Evolutionary conservation across 2,329 filamentous ascomycete genomes (phyloP), one percentile per base, ranked within the genome.

Genomic region (Xylaria sp.): DNA sequence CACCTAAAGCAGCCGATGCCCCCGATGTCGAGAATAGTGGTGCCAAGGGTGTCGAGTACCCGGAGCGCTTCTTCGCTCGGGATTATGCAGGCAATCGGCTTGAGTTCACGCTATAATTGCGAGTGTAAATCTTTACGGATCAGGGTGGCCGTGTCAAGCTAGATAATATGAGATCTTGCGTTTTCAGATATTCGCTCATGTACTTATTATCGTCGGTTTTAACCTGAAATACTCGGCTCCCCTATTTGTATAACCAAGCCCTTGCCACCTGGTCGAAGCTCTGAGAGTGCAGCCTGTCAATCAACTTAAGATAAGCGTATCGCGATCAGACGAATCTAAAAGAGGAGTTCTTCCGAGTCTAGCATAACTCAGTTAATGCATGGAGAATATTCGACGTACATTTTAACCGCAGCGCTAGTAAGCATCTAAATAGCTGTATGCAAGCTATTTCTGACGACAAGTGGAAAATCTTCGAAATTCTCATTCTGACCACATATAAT

Each of bases 51-150:
- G 82, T 84, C 0, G 88, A 90, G 74, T 89, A 88, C 71, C 87
- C 88, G 0, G 80, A 78, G 39, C 80, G 88, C 15, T 90, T 90
- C 75, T 90, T 90, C 75, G 87, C 86, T 0, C 81, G 86, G 64
- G 85, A 87, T 69, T 87, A 81, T 76, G 84, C 84, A 0, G 85
- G 85, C 1, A 87, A 87, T 70, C 74, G 82, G 60, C 73, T 87
- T 38, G 85, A 87, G 73, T 87, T 87, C 69, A 85, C 80, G 59
- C 59, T 85, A 63, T 86, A 65, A 66, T 38, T 5, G 20, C 38
- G 22, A 29, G 36, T 3, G 0, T 2, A 17, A 10, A 5, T 17
- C 2, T 47, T 13, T 15, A 7, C 9, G 17, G 20, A 17, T 29
- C 17, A n/a, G 29, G 25, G n/a, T 27, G 9, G 15, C 17, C 1